phyloP scores from a whole-genome alignment of 2,329 filamentous ascomycete species.

The Colletotrichum eleusines region DNA sequence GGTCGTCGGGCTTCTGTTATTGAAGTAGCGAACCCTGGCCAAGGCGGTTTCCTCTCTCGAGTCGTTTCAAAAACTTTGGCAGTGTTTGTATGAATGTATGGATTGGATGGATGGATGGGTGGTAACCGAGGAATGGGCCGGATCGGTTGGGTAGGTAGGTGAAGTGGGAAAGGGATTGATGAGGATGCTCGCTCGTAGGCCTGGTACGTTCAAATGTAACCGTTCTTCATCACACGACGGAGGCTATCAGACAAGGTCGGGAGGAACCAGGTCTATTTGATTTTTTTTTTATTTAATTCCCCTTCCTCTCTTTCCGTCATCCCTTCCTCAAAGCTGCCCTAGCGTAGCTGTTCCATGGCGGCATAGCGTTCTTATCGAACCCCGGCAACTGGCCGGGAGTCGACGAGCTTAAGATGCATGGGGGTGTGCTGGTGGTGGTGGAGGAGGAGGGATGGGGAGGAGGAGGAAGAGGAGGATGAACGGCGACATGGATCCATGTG shows the following conservation, averaged over 20 bases:
- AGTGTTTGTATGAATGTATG: too few relatives aligned
- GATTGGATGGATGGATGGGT: too few relatives aligned
- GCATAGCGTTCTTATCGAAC: conserved; percentile 41
- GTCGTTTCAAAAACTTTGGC: too few relatives aligned
- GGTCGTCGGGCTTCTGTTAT: conserved; percentile 9
- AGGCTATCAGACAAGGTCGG: conserved; percentile 29
- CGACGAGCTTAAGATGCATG: conserved; percentile 39
- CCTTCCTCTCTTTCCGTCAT: not conserved
- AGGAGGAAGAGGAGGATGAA: conserved; percentile 29
- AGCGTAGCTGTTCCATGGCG: conserved; percentile 40
- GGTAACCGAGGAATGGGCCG: conserved; percentile 14
- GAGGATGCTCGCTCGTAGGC: conserved; percentile 27
- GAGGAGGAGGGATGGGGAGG: conserved; percentile 20
- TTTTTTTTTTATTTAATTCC: conserved; percentile 34
- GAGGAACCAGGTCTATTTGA: conserved; percentile 41
- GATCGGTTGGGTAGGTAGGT: conserved; percentile 23
- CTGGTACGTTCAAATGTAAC: conserved; percentile 34
- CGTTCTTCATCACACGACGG: conserved; percentile 32
- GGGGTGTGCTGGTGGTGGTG: conserved; percentile 33
- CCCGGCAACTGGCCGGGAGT: conserved; percentile 37
- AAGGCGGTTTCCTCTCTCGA: not conserved
- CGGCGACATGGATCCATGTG: conserved; percentile 40
- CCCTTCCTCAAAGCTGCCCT: conserved; percentile 22
- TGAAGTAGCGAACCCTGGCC: not conserved
- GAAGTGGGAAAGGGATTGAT: conserved; percentile 21